Evolutionary conservation across 768 basidiomycete species (phyloP).

Genomic region (Lactarius sp.): DNA sequence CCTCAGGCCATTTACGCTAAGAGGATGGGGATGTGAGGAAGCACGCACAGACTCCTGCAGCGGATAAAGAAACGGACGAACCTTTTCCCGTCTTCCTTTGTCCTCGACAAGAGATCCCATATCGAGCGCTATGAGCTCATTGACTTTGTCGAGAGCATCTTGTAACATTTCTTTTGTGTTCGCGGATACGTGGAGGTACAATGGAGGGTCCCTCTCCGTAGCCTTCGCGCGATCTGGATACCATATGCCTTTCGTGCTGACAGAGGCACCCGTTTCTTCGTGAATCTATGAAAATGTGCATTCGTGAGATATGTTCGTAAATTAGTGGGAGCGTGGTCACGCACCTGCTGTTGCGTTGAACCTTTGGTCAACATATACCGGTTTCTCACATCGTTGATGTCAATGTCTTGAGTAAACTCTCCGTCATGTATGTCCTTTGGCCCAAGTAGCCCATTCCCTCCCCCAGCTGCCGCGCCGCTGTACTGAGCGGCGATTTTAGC

Average conservation of each 20-base stretch:
- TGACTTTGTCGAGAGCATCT: constrained; percentile 61
- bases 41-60: background rate
- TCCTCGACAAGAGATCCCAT: constrained; percentile 80
- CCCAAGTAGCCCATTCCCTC: constrained; percentile 39
- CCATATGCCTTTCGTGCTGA: constrained; percentile 93
- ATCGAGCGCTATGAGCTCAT: constrained; percentile 68
- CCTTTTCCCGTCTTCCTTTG: constrained; percentile 65
- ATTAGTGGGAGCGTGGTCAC: constrained; percentile 26
- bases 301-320: background rate
- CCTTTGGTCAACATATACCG: constrained; percentile 93
- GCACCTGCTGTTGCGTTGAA: constrained; percentile 83
- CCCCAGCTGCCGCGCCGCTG: constrained; percentile 38
- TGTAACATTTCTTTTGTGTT: constrained; percentile 59
- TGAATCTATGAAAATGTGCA: constrained; percentile 54
- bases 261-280: constrained; percentile 87
- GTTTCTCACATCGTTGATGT: constrained; percentile 95
- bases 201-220: constrained; percentile 85
- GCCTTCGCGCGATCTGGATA: constrained; percentile 91
- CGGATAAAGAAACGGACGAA: constrained; percentile 34
- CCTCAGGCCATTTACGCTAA: constrained; percentile 97
- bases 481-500: constrained; percentile 94
- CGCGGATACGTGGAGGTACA: constrained; percentile 92
- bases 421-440: constrained; percentile 66
- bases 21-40: constrained; percentile 15
- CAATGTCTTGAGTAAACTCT: constrained; percentile 86